A percentile compares a stretch with the other conserved stretches of the same genome.
Evolutionary conservation across 352 stramenopile species (phyloP).

Genomic region (Blastocystis hominis): DNA sequence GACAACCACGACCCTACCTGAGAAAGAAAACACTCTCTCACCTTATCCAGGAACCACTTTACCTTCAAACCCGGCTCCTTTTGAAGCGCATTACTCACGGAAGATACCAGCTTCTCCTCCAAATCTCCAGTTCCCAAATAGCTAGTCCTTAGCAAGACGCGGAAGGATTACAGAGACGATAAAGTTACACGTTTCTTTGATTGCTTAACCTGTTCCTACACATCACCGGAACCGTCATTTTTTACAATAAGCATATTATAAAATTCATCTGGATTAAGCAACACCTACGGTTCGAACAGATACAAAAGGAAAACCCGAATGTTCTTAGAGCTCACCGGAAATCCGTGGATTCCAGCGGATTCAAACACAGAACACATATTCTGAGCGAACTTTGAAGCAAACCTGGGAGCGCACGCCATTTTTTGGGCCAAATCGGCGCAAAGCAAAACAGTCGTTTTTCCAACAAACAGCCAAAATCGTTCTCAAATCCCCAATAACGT

Average conservation of each 20-base stretch:
- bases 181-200: constrained; percentile 12
- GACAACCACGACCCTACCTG: constrained; percentile 1
- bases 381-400: not conserved
- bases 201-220: not conserved
- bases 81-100: not conserved
- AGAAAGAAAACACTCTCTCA: not conserved
- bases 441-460: not conserved
- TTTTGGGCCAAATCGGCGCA: not conserved
- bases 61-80: not conserved
- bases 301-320: not conserved
- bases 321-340: not conserved
- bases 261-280: constrained; percentile 39
- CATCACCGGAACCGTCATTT: not conserved
- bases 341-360: not conserved
- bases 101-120: constrained; percentile 17
- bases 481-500: not conserved
- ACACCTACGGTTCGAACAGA: not conserved
- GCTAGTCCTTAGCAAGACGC: not conserved
- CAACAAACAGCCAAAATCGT: not conserved
- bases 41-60: constrained; percentile 28
- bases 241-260: not conserved
- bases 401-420: not conserved
- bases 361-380: not conserved
- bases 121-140: constrained; percentile 36
- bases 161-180: not conserved